Percentiles rank a stretch among this genome's conserved stretches.
phyloP scores from a whole-genome alignment of 805 yeast genomes.

The Vanderwaltozyma polyspora region DNA sequence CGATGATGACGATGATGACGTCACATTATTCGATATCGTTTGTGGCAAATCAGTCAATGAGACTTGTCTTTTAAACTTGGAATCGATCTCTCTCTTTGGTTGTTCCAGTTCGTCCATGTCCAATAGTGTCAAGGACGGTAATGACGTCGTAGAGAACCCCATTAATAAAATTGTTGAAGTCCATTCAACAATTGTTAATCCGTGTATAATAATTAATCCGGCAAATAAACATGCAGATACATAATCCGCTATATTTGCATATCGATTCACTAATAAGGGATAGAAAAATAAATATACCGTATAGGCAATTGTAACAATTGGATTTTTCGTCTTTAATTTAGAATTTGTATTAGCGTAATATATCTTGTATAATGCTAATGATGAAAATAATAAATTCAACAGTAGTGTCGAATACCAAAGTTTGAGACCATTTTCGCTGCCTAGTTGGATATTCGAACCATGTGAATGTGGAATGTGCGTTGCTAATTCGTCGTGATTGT shows the following conservation, averaged over 20 bases:
- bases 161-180: slow-evolving; percentile 24
- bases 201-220: slow-evolving; percentile 22
- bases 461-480: slow-evolving; percentile 27
- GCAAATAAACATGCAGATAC: slow-evolving; percentile 21
- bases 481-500: slow-evolving; percentile 24
- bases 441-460: slow-evolving; percentile 8
- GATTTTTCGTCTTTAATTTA: slow-evolving; percentile 24
- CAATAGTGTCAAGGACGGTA: slow-evolving; percentile 15
- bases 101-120: slow-evolving; percentile 6
- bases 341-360: slow-evolving; percentile 21
- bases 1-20: background rate
- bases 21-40: background rate
- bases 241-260: slow-evolving; percentile 20
- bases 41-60: background rate
- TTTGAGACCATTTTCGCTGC: slow-evolving; percentile 6
- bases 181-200: slow-evolving; percentile 26
- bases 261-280: slow-evolving; percentile 14
- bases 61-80: background rate
- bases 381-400: slow-evolving; percentile 14
- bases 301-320: slow-evolving; percentile 23
- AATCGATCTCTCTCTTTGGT: background rate
- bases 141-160: slow-evolving; percentile 25
- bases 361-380: slow-evolving; percentile 15
- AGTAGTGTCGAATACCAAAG: slow-evolving; percentile 20
- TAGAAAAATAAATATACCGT: slow-evolving; percentile 18